Base-by-base conservation (phyloP, 352 stramenopile species). In the Phytopythium sindhum region DNA sequence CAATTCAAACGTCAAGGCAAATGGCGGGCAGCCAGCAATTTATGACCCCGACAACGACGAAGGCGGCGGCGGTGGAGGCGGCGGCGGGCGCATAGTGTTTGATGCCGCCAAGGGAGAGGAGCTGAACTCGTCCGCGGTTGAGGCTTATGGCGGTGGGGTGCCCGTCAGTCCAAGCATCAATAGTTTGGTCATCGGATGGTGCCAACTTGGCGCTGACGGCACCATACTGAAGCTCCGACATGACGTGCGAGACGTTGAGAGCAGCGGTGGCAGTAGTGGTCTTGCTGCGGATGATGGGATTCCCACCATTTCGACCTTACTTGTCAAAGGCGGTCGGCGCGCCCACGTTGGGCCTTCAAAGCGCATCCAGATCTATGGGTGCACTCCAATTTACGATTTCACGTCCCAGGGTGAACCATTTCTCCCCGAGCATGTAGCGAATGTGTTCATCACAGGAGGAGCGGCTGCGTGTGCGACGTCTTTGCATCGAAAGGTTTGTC, bases 201-300 rank as follows among this genome's bases (percentile, higher is more conserved):
- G 87, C 29, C 87, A 95, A 52, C 69, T 93, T 17, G 87, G 84
- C 39, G 84, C 78, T 39, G 85, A 91, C 33, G 87, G 87, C 17
- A 90, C 87, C 4, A 91, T 93, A 57, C 51, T 93, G 9, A 88
- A 88, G 44, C 24, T 80, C 21, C 76, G 83, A 28, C 74, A 84
- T 63, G 68, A 65, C 12, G 56, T 66, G 1, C 70, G 70, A 31
- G 52, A 69, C 19, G 44, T 63, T 33, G 52, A 66, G 52, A 41
- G 26, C 1, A 61, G 56, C 29, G 58, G 68, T n/a, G 48, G 42
- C 33, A 58, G 45, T 33, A 60, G 62, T 2, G 48, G 51, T 24
- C 5, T 45, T 14, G 19, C 48, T 56, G 48, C 48, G 5, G 45
- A 61, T 23, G 29, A 21, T 23, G 39, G 19, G 2, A 57, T 42